Conservation (phyloP, 192 early-diverging fungal species). For the Ambispora gerdemannii region DNA sequence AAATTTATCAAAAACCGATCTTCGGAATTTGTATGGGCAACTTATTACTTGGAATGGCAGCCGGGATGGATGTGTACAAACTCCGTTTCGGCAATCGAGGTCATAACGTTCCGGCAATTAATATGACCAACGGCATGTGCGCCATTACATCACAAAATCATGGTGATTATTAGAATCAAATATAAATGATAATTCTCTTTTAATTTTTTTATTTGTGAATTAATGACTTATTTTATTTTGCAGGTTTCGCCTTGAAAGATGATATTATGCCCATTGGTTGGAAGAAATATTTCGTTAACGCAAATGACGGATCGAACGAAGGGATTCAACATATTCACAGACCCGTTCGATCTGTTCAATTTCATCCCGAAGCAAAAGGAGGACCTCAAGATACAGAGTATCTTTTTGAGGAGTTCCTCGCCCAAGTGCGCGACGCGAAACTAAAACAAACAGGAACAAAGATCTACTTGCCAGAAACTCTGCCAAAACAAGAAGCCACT, state of each 20-base stretch:
- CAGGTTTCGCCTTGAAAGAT: conserved; percentile 76
- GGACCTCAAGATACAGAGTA: conserved; percentile 91
- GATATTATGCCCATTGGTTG: conserved; percentile 63
- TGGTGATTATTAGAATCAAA: conserved; percentile 80
- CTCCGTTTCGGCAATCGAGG: conserved; percentile 93
- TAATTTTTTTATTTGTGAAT: too few relatives aligned
- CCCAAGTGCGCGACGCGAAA: conserved; percentile 62
- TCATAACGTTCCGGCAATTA: conserved; percentile 90
- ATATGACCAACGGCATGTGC: conserved; percentile 73
- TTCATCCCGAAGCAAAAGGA: conserved; percentile 94
- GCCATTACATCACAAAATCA: conserved; percentile 97
- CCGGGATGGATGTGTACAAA: conserved; percentile 83
- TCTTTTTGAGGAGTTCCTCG: conserved; percentile 80
- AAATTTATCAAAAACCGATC: conserved; percentile 71
- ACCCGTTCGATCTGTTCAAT: conserved; percentile 86
- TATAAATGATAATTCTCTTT: too few relatives aligned
- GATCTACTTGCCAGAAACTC: not conserved
- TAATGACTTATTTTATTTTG: conserved; percentile 65
- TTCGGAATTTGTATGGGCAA: conserved; percentile 99
- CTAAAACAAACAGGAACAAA: conserved; percentile 30
- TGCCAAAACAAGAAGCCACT: too few relatives aligned
- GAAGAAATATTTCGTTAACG: conserved; percentile 88
- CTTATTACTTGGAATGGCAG: conserved; percentile 86
- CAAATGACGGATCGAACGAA: conserved; percentile 95
- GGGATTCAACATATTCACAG: conserved; percentile 74